Conservation (phyloP, 2,329 filamentous ascomycete genomes). For the Harringtonia lauricola region DNA sequence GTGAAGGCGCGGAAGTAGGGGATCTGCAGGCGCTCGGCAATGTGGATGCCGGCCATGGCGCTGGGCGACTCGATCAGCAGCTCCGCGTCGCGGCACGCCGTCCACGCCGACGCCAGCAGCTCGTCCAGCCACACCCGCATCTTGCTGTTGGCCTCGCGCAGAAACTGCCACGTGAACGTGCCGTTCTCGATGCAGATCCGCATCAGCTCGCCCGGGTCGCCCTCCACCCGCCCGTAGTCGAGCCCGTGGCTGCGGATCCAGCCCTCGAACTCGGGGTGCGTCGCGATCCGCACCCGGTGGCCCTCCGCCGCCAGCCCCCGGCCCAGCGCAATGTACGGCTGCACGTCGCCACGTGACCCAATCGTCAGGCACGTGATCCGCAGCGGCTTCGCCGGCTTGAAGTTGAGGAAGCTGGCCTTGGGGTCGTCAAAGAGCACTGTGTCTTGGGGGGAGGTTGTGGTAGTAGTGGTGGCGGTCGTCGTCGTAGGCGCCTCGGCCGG, state of each 20-base stretch:
- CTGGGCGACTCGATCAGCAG: constrained; percentile 90
- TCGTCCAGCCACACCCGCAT: constrained; percentile 95
- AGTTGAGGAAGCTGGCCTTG: constrained; percentile 76
- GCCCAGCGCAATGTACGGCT: constrained; percentile 94
- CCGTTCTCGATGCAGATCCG: constrained; percentile 91
- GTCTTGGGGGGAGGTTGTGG: constrained; percentile 60
- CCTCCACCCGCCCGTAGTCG: constrained; percentile 78
- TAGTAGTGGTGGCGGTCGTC: too few species aligned
- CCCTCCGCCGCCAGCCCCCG: constrained; percentile 83
- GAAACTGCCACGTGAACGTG: constrained; percentile 88
- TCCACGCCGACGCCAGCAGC: constrained; percentile 70
- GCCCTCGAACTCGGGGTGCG: constrained; percentile 76
- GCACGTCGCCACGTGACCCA: constrained; percentile 88
- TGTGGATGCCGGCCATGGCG: constrained; percentile 95
- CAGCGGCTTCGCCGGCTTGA: constrained; percentile 72
- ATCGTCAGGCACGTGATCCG: constrained; percentile 91
- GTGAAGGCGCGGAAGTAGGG: constrained; percentile 97
- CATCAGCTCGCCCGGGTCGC: constrained; percentile 92
- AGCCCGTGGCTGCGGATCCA: constrained; percentile 94
- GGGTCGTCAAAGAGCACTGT: constrained; percentile 85
- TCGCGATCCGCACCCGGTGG: constrained; percentile 78
- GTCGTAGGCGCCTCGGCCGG: constrained; percentile 28
- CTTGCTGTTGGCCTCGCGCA: constrained; percentile 74
- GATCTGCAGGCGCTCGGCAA: constrained; percentile 83
- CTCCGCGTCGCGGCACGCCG: constrained; percentile 76